These are phyloP conservation scores for Cydonia oblonga DNA, from an alignment of 331 rosid genomes.

Conservation along the genomic window DNA sequence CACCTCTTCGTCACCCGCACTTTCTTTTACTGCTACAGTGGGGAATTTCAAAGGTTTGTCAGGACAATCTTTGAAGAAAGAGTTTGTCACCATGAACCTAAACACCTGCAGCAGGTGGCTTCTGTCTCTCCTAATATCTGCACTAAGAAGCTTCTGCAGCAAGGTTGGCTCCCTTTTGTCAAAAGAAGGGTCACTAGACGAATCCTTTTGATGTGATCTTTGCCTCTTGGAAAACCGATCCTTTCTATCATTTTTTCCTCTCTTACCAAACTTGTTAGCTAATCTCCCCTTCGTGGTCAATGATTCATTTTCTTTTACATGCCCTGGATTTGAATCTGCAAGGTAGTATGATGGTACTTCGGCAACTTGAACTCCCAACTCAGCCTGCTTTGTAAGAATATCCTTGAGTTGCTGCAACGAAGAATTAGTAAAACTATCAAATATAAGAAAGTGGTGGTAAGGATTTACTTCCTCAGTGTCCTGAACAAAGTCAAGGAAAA, in stretches of 20 bases:
- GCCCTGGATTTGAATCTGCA: slow-evolving; percentile 30
- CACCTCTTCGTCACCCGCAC: slow-evolving; percentile 5
- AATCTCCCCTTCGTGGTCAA: slow-evolving; percentile 24
- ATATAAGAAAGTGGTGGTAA: background rate
- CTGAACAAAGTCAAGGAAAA: background rate
- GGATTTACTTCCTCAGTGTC: background rate
- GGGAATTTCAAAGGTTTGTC: slow-evolving; percentile 60
- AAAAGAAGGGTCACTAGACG: slow-evolving; percentile 5
- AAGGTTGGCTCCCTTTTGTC: slow-evolving; percentile 41
- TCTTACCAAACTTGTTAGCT: slow-evolving; percentile 33
- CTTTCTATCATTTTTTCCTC: slow-evolving; percentile 28
- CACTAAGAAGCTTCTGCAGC: slow-evolving; percentile 63
- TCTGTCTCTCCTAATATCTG: slow-evolving; percentile 64
- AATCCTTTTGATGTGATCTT: slow-evolving; percentile 22
- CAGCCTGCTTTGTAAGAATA: slow-evolving; percentile 81
- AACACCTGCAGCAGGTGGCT: slow-evolving; percentile 58
- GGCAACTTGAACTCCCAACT: slow-evolving; percentile 89
- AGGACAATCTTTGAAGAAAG: slow-evolving; percentile 56
- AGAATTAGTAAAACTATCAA: background rate
- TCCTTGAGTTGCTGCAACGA: slow-evolving; percentile 63
- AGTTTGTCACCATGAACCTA: slow-evolving; percentile 71
- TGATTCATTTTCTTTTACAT: slow-evolving; percentile 16
- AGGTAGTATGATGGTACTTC: slow-evolving; percentile 71
- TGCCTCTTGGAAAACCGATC: slow-evolving; percentile 42
- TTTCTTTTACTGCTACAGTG: slow-evolving; percentile 31